Conservation (phyloP, 768 basidiomycete species). For the Hydnomerulius pinastri region DNA sequence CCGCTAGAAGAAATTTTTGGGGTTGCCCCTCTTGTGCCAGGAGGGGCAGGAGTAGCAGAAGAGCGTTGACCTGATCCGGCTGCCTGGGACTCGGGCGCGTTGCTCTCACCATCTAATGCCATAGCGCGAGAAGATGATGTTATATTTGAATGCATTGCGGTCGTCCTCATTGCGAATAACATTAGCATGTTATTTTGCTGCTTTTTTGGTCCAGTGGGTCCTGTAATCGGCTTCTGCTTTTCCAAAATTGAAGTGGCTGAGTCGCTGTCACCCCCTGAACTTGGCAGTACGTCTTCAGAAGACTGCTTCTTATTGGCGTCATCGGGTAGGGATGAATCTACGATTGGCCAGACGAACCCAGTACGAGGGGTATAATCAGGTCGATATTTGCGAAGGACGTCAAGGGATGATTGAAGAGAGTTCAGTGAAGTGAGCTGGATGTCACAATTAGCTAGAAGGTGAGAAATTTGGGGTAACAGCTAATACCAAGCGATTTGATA, state of each 20-base stretch:
- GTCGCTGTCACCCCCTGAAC: constrained; percentile 22
- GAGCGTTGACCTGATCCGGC: constrained; percentile 28
- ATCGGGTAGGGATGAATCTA: constrained; percentile 50
- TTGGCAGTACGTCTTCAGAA: constrained; percentile 28
- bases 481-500: constrained; percentile 79
- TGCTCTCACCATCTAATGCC: constrained; percentile 27
- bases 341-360: constrained; percentile 84
- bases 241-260: constrained; percentile 16
- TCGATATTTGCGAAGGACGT: constrained; percentile 68
- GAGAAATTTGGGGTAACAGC: constrained; percentile 14
- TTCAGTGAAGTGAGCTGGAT: constrained; percentile 66
- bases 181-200: constrained; percentile 71
- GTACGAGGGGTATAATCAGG: constrained; percentile 84
- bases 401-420: constrained; percentile 75
- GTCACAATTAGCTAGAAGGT: neutral
- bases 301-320: constrained; percentile 43
- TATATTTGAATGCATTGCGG: constrained; percentile 66
- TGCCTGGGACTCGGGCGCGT: constrained; percentile 27
- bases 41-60: constrained; percentile 40
- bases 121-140: constrained; percentile 46
- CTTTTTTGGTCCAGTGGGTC: constrained; percentile 44
- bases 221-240: constrained; percentile 23
- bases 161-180: constrained; percentile 78
- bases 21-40: constrained; percentile 24
- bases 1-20: constrained; percentile 36